Evolutionary conservation across 371 early-diverging fungal genomes (phyloP), one percentile per base, ranked within the genome.

Genomic region (Coemansia sp.): DNA sequence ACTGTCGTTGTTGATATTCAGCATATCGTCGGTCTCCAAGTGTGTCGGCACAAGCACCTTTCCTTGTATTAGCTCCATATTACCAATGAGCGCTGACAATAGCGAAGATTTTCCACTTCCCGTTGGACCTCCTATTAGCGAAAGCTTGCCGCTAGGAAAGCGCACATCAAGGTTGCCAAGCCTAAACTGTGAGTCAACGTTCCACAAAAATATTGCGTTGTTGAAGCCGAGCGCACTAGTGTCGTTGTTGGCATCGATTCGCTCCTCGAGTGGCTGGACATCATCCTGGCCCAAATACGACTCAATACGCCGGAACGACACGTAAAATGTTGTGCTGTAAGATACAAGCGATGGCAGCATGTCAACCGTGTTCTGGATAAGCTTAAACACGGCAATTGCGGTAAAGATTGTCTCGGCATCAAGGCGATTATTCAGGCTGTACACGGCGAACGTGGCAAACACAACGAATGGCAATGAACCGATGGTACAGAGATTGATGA

Each of bases 101-200:
- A 96, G 72, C 3, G 95, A 92, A 20, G 93, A 90, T 72, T 97
- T 97, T 18, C 97, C 97, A n/a, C 91, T 74, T 23, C 97, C 97
- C 1, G 96, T 96, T 56, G 88, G 89, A 2, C 97, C 98, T 14
- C 94, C 91, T 23, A 98, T 81, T 11, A 92, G 87, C 16, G 90
- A 69, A 7, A 97, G 79, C 28, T 84, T 78, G 16, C 91, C 89
- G 50, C 86, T 85, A 9, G 83, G 82, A 48, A 92, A 85, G 1
- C 75, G 73, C 21, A 98, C 75, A 58, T 84, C 80, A 48, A 97
- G 84, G 62, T 89, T 79, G 0, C 75, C 71, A 51, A 96, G 80
- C 7, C 5, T 23, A 47, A 67, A 67, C 37, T 51, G 30, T 2
- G 30, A 25, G 3, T 44, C 30, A 5, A 44, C 28, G 18, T 30